Evolutionary conservation across 2,329 filamentous ascomycete species (phyloP).

Genomic region (Fusarium sterilihyphosum): DNA sequence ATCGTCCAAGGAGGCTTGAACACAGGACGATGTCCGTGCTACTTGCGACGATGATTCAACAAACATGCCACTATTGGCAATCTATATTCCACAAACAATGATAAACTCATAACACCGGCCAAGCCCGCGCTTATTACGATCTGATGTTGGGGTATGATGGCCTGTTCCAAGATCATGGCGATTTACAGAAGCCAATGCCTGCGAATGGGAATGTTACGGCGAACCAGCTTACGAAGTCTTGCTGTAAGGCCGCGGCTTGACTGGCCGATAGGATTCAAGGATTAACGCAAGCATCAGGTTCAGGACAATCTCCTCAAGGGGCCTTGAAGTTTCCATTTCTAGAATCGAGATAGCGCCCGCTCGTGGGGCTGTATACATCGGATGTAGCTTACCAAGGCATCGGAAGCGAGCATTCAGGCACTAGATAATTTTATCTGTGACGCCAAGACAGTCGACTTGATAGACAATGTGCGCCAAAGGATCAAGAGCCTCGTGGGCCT

Average conservation of each 20-base stretch:
- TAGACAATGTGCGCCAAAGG: conserved; percentile 6
- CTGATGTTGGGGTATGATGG: conserved; percentile 17
- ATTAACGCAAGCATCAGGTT: conserved; percentile 30
- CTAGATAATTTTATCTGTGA: conserved; percentile 41
- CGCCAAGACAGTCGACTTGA: conserved; percentile 35
- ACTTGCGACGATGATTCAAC: neutral
- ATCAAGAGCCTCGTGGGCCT: conserved; percentile 11
- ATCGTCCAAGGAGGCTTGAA: neutral
- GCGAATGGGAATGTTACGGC: conserved; percentile 2
- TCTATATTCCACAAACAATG: neutral
- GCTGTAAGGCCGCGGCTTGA: neutral
- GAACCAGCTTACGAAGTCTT: conserved; percentile 1
- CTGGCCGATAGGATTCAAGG: neutral
- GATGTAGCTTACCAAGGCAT: conserved; percentile 23
- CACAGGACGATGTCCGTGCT: conserved; percentile 6
- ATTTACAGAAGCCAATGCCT: neutral
- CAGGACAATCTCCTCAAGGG: conserved; percentile 13
- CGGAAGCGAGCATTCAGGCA: conserved; percentile 28
- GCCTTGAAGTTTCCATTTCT: conserved; percentile 18
- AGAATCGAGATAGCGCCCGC: conserved; percentile 29
- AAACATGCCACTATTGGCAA: conserved; percentile 19
- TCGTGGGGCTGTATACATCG: conserved; percentile 5
- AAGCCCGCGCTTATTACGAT: conserved; percentile 13
- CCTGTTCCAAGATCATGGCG: neutral
- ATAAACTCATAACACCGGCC: neutral